These are phyloP conservation scores for Didymella sp. DNA, from an alignment of 2,329 filamentous ascomycete genomes.

Conservation along the genomic window DNA sequence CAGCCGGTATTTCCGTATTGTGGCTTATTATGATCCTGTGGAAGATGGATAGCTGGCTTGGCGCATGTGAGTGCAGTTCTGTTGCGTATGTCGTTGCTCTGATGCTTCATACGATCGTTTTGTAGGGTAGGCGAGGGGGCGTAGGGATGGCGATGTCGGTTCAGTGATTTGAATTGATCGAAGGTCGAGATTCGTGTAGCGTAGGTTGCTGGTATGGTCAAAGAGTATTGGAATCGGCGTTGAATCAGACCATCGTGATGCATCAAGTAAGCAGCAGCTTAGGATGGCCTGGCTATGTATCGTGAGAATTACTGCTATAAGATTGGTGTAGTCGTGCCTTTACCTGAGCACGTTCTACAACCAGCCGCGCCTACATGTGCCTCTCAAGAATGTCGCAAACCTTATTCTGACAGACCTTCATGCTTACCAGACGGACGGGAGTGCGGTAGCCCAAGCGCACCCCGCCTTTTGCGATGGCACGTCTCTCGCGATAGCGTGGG, in stretches of 20 bases:
- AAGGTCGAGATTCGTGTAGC: not conserved
- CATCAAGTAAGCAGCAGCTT: not conserved
- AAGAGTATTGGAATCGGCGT: conserved; percentile 4
- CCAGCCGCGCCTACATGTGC: not conserved
- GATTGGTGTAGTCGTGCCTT: not conserved
- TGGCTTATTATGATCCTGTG: not conserved
- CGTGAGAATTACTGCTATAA: conserved; percentile 9
- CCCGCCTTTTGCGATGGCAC: conserved; percentile 14
- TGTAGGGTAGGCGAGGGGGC: not conserved
- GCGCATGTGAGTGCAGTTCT: not conserved
- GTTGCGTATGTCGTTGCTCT: not conserved
- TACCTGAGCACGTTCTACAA: not conserved
- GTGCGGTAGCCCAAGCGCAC: conserved; percentile 13
- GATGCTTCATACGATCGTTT: not conserved
- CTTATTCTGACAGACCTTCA: conserved; percentile 6
- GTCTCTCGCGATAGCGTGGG: not conserved
- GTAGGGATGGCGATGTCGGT: conserved; percentile 2
- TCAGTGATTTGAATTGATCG: not conserved
- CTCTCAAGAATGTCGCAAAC: not conserved
- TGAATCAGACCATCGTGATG: conserved; percentile 2
- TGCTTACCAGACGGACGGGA: conserved; percentile 17
- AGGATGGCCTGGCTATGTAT: conserved; percentile 5
- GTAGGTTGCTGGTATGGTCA: not conserved
- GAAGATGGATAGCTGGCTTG: not conserved
- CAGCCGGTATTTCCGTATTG: conserved; percentile 2